Conservation (phyloP, 140 eudicot genomes). For the Erigeron philadelphicus region DNA sequence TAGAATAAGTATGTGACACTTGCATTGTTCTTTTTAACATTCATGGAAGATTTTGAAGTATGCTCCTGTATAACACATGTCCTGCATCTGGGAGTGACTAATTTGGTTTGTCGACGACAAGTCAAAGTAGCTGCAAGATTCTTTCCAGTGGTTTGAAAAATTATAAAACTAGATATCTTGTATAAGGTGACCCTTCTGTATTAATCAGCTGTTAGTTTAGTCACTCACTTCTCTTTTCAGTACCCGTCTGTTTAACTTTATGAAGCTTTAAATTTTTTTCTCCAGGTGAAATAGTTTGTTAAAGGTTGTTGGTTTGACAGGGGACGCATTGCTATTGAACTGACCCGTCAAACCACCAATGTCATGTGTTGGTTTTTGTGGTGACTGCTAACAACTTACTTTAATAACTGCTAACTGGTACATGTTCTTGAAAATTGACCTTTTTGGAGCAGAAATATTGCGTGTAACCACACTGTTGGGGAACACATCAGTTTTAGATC, state of each 20-base stretch:
- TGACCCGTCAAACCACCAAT: slow-evolving; percentile 51
- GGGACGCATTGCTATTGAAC: slow-evolving; percentile 40
- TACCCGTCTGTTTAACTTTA: slow-evolving; percentile 20
- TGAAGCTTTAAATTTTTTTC: slow-evolving; percentile 20
- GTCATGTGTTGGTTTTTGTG: slow-evolving; percentile 54
- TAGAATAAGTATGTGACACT: slow-evolving; percentile 15
- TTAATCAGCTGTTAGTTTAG: slow-evolving; percentile 12
- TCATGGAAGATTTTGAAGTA: slow-evolving; percentile 6
- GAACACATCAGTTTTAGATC: slow-evolving; percentile 98
- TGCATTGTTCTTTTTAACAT: slow-evolving; percentile 15
- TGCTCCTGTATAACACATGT: slow-evolving; percentile 6
- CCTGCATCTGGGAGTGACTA: slow-evolving; percentile 8
- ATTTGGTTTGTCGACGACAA: slow-evolving; percentile 18
- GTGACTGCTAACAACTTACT: slow-evolving; percentile 71
- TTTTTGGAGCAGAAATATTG: slow-evolving; percentile 98
- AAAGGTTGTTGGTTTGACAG: slow-evolving; percentile 31
- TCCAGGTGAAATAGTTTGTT: slow-evolving; percentile 26
- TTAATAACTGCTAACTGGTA: slow-evolving; percentile 91
- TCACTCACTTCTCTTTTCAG: slow-evolving; percentile 5
- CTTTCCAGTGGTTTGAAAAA: slow-evolving; percentile 17
- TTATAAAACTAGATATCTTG: not conserved
- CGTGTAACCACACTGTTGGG: slow-evolving; percentile 99
- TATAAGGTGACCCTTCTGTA: slow-evolving; percentile 10
- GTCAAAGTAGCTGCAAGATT: slow-evolving; percentile 27
- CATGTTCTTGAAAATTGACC: slow-evolving; percentile 98